Conservation (phyloP, 2,329 filamentous ascomycete species). For the Aspergillus nomiae region DNA sequence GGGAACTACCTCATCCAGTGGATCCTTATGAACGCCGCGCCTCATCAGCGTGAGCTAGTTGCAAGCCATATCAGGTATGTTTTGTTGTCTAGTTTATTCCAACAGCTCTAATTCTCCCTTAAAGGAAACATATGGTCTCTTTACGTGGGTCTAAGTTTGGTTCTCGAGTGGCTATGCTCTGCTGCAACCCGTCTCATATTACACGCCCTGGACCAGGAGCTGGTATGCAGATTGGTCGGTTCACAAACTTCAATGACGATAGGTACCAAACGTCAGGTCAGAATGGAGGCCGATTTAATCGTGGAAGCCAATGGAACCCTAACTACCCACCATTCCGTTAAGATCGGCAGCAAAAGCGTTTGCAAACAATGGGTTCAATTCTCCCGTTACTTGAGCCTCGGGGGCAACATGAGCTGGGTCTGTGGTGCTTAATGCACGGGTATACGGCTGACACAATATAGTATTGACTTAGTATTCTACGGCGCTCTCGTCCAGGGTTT, state of each 20-base stretch:
- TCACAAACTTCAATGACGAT: slow-evolving; percentile 54
- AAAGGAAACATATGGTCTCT: slow-evolving; percentile 95
- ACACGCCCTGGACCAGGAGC: slow-evolving; percentile 86
- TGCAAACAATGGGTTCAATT: neutral
- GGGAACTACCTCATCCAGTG: slow-evolving; percentile 98
- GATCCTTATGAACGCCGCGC: slow-evolving; percentile 84
- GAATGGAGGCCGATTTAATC: slow-evolving; percentile 37
- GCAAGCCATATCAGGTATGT: slow-evolving; percentile 80
- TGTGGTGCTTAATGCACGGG: too few species aligned
- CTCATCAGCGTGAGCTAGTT: slow-evolving; percentile 90
- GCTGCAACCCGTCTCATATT: slow-evolving; percentile 87
- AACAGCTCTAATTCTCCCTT: neutral
- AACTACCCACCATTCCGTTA: slow-evolving; percentile 42
- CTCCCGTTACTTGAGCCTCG: neutral
- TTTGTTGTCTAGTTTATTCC: neutral
- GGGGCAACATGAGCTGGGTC: neutral
- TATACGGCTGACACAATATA: neutral
- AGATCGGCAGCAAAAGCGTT: slow-evolving; percentile 8
- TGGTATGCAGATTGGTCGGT: slow-evolving; percentile 65
- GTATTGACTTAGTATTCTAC: neutral
- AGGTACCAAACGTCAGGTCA: slow-evolving; percentile 42
- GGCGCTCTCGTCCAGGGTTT: neutral
- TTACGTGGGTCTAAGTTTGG: slow-evolving; percentile 97
- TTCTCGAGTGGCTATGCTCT: slow-evolving; percentile 97
- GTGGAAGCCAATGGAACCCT: slow-evolving; percentile 40